Evolutionary conservation across 202 grass and related monocot species (phyloP).

Genomic region (Digitaria exilis): DNA sequence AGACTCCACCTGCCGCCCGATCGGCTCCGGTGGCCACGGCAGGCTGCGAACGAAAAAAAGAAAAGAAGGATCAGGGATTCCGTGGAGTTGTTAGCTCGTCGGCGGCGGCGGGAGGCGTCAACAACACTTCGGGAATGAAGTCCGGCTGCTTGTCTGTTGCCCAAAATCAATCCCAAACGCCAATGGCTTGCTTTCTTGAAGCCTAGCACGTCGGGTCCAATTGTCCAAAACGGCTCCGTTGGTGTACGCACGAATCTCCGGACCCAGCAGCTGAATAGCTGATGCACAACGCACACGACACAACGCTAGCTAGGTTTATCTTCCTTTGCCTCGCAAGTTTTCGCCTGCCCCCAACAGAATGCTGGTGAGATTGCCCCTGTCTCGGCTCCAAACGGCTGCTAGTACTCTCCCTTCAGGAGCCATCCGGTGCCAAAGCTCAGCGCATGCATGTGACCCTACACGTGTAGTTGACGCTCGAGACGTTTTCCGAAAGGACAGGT

Average conservation of each 20-base stretch:
- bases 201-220: background rate
- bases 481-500: background rate
- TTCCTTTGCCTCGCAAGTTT: background rate
- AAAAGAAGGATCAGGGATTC: slow-evolving; percentile 1
- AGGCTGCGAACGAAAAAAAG: background rate
- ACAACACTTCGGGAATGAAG: background rate
- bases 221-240: background rate
- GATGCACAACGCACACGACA: background rate
- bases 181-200: background rate
- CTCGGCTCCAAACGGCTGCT: slow-evolving; percentile 12
- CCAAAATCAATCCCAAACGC: too few species aligned
- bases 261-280: background rate
- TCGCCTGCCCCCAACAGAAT: slow-evolving; percentile 1
- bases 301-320: background rate
- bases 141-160: background rate
- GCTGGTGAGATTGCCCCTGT: background rate
- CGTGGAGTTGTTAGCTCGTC: background rate
- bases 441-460: background rate
- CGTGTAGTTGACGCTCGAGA: background rate
- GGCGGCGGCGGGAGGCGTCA: background rate
- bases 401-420: background rate
- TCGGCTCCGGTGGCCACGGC: background rate
- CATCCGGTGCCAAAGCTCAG: background rate
- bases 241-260: background rate
- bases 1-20: background rate